Evolutionary conservation across 441 rosid genomes (phyloP).

Genomic region (Manihot esculenta): DNA sequence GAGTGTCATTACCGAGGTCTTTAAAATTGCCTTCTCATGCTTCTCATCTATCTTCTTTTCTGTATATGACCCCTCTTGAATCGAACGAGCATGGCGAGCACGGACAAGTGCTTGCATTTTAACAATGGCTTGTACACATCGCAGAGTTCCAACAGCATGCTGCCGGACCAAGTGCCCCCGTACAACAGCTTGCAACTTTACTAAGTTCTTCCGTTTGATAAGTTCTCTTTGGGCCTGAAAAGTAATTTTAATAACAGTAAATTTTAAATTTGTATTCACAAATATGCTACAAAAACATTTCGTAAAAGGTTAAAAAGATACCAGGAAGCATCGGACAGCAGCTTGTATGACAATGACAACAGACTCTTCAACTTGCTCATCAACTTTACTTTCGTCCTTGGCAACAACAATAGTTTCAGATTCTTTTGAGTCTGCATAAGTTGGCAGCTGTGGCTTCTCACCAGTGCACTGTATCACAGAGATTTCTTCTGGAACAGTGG

Average conservation of each 20-base stretch:
- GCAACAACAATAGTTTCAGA: constrained; percentile 34
- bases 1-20: constrained; percentile 42
- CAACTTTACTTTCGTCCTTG: constrained; percentile 33
- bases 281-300: background rate
- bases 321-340: constrained; percentile 64
- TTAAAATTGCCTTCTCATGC: constrained; percentile 31
- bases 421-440: constrained; percentile 34
- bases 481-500: constrained; percentile 42
- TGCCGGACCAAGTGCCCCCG: constrained; percentile 90
- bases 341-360: constrained; percentile 56
- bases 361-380: constrained; percentile 46
- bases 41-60: constrained; percentile 26
- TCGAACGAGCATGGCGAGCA: constrained; percentile 50
- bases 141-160: constrained; percentile 80
- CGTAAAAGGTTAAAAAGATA: constrained; percentile 22
- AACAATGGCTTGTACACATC: constrained; percentile 81
- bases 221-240: constrained; percentile 66
- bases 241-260: constrained; percentile 18
- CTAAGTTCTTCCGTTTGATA: constrained; percentile 59
- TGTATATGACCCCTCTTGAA: constrained; percentile 26
- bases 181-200: constrained; percentile 88
- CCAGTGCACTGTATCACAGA: constrained; percentile 35
- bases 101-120: constrained; percentile 91
- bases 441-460: constrained; percentile 43
- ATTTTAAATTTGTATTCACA: background rate